Evolutionary conservation across 306 rosid genomes (phyloP).

Genomic region (Begonia peltatifolia): DNA sequence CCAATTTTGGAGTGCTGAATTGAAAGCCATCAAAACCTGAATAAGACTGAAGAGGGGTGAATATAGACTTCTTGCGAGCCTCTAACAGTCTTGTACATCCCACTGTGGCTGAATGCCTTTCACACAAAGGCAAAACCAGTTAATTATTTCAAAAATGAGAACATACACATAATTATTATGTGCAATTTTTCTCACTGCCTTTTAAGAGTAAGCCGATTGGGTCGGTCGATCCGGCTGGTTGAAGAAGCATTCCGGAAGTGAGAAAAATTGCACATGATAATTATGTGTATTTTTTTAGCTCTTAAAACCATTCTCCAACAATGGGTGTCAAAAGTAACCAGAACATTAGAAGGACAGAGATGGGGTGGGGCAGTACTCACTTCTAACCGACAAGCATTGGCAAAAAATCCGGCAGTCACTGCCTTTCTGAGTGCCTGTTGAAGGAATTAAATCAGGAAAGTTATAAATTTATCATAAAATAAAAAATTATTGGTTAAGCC

Average conservation of each 20-base stretch:
- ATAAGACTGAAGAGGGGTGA: conserved; percentile 85
- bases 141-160: background rate
- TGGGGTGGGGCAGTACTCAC: conserved; percentile 26
- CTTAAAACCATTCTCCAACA: too few species aligned
- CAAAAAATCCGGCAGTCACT: conserved; percentile 64
- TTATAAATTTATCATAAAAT: too few species aligned
- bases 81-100: conserved; percentile 75
- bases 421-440: conserved; percentile 72
- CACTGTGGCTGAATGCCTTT: conserved; percentile 70
- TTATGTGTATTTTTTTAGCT: too few species aligned
- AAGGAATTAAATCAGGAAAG: background rate
- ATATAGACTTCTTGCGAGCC: conserved; percentile 82
- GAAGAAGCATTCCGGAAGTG: too few species aligned
- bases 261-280: too few species aligned
- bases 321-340: background rate
- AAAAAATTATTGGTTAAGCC: too few species aligned
- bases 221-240: too few species aligned
- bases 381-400: conserved; percentile 64
- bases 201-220: too few species aligned
- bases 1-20: too few species aligned
- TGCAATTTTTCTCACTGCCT: too few species aligned
- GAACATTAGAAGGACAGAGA: background rate
- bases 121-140: background rate
- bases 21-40: conserved; percentile 32
- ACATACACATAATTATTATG: too few species aligned